Evolutionary conservation across 2,329 filamentous ascomycete genomes (phyloP).

Genomic region (Sarocladiaceae sp.): DNA sequence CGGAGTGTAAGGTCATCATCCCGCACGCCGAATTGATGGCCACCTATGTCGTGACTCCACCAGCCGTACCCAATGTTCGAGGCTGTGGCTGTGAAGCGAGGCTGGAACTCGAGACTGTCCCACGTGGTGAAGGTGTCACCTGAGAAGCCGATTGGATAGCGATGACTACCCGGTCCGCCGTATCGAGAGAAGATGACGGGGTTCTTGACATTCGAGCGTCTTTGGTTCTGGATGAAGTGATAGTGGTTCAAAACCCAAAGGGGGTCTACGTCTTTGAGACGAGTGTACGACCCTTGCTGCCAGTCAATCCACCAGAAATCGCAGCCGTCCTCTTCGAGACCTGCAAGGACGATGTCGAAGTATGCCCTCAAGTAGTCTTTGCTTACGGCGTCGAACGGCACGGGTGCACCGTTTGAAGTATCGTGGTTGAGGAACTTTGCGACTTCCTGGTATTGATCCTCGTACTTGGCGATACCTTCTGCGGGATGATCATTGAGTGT

Average conservation of each 20-base stretch:
- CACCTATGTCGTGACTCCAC: conserved; percentile 68
- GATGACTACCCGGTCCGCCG: conserved; percentile 57
- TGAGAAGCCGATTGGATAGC: conserved; percentile 62
- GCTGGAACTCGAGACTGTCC: conserved; percentile 58
- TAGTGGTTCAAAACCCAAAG: conserved; percentile 64
- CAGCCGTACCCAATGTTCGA: conserved; percentile 65
- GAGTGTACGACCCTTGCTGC: conserved; percentile 56
- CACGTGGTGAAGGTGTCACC: conserved; percentile 58
- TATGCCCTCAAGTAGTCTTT: conserved; percentile 42
- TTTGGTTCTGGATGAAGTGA: conserved; percentile 46
- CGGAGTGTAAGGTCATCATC: conserved; percentile 56
- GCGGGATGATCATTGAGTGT: conserved; percentile 60
- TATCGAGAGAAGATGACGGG: conserved; percentile 58
- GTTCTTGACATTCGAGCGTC: conserved; percentile 28
- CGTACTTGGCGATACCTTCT: conserved; percentile 51
- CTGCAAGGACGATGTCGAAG: conserved; percentile 51
- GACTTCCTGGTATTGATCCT: conserved; percentile 52
- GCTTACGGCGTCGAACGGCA: conserved; percentile 50
- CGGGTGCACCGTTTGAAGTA: conserved; percentile 42
- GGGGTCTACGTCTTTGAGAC: conserved; percentile 55
- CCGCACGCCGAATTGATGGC: conserved; percentile 51
- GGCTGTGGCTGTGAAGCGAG: conserved; percentile 62
- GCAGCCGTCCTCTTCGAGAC: conserved; percentile 50
- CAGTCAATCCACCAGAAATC: conserved; percentile 69
- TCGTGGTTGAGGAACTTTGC: conserved; percentile 48